Base-by-base conservation (phyloP, 2,329 filamentous ascomycete genomes). In the Apiospora sp. region DNA sequence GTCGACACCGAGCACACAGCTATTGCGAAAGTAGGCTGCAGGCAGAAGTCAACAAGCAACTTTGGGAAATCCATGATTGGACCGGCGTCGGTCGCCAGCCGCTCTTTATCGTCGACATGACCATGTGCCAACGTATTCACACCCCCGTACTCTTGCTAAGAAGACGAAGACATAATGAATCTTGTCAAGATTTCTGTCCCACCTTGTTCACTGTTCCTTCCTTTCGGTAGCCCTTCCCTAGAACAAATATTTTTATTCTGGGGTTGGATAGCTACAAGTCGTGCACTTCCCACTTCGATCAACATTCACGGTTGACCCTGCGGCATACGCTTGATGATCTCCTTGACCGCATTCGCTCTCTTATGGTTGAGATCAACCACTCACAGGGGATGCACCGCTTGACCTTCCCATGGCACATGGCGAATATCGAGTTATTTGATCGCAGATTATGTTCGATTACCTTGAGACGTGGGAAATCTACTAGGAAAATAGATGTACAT, bases 61-160 rank as follows among this genome's bases (percentile, higher is more conserved):
- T 54, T 54, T 16, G 49, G 49, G 49, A 54, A 54, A n/a, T 54
- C 27, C 49, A 54, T 54, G 19, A 54, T 30, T 54, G 49, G 49
- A 54, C 22, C 49, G 49, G 49, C 27, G 22, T 54, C 27, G 49
- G 27, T 30, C 10, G 22, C 22, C 22, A 54, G 49, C 49, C 49
- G 49, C 49, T 16, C 27, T 54, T n/a, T 30, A 54, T 54, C 49
- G 49, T 54, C 49, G 49, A 54, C 49, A 54, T n/a, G 19, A 16
- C 49, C 22, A 22, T n/a, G 49, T 54, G 27, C 49, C 49, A 30
- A 54, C 49, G 10, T 54, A 54, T 10, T 19, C 49, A 30, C 22
- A 54, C 19, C 49, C 49, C 49, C 49, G 49, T 54, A 7, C 49
- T 51, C 48, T 51, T 19, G 24, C 48, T 19, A 51, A 51, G 48